Evolutionary conservation across 75 land plant genomes (phyloP).

Genomic region (Sequoiadendron giganteum): DNA sequence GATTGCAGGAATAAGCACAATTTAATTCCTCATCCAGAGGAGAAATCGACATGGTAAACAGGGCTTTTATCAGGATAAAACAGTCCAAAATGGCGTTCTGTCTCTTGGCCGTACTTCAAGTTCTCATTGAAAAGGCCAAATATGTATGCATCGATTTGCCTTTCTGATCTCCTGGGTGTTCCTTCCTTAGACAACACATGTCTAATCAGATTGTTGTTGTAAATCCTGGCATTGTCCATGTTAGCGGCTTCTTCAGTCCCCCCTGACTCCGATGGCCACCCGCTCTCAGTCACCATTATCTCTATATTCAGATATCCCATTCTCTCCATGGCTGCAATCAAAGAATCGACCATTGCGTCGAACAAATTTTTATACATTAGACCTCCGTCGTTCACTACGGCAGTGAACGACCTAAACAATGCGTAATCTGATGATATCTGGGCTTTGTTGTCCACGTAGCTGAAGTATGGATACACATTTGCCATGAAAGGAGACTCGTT

Average conservation of each 20-base stretch:
- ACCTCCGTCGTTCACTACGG: slow-evolving; percentile 10
- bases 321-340: slow-evolving; percentile 23
- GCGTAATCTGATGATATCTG: slow-evolving; percentile 30
- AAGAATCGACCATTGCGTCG: slow-evolving; percentile 42
- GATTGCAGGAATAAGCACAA: too few species aligned
- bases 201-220: slow-evolving; percentile 11
- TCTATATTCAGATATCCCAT: slow-evolving; percentile 15
- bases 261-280: slow-evolving; percentile 45
- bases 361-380: slow-evolving; percentile 24
- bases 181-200: slow-evolving; percentile 8
- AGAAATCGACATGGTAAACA: slow-evolving; percentile 14
- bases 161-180: slow-evolving; percentile 14
- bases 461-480: slow-evolving; percentile 47
- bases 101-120: slow-evolving; percentile 2
- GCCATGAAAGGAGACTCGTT: slow-evolving; percentile 22
- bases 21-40: not conserved
- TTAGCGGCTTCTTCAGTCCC: slow-evolving; percentile 15
- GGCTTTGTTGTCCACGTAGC: slow-evolving; percentile 7
- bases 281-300: slow-evolving; percentile 35
- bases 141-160: slow-evolving; percentile 3
- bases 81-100: slow-evolving; percentile 27
- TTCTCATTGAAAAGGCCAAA: slow-evolving; percentile 21
- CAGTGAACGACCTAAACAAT: not conserved
- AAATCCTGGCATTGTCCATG: slow-evolving; percentile 24
- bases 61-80: slow-evolving; percentile 21